Evolutionary conservation across 1,139 yeast genomes (phyloP), one percentile per base, ranked within the genome.

Genomic region (Blastobotrys ciferrii): DNA sequence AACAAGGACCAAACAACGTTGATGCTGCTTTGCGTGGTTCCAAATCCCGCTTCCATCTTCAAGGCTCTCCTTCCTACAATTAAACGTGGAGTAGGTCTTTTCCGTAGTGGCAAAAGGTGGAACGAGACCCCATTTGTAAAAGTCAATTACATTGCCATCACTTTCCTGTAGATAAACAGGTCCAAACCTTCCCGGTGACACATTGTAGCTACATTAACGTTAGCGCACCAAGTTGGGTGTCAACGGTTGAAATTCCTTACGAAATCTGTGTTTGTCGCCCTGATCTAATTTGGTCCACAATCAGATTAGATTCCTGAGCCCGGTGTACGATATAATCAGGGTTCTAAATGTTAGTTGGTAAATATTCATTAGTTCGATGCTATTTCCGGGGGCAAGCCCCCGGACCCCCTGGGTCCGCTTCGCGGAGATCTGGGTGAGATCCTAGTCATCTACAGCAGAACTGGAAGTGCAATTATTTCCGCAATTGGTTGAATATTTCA

Each of bases 1-100:
- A 37, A 86, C 76, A 0, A 95, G 91, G 0, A 88, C 78, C 1
- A 83, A 82, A 62, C 96, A 89, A 48, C 74, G 71, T 15, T 63
- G 66, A 47, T 56, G 66, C 57, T 57, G 65, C 59, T 49, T 55
- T n/a, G 64, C 63, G 38, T 58, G 58, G 32, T 52, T 56, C 70
- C 69, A 63, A 38, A 61, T 51, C 5, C 67, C 53, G 17, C 53
- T 54, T 14, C 57, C 58, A 13, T 48, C 37, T 18, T 43, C 43
- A 25, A 69, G 52, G 25, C 64, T 60, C 31, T 69, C 72, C 9
- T 57, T 50, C 2, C 71, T 55, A 50, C 67, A 63, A 44, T 68
- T 69, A 57, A 68, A 65, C 13, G 69, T 66, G 13, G 53, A 50
- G 37, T 53, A 56, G 32, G 67, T 65, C 19, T 57, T 56, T n/a